These are phyloP conservation scores for Cenchrus fungigraminus DNA, from an alignment of 176 grass and related monocot species.

Conservation along the genomic window DNA sequence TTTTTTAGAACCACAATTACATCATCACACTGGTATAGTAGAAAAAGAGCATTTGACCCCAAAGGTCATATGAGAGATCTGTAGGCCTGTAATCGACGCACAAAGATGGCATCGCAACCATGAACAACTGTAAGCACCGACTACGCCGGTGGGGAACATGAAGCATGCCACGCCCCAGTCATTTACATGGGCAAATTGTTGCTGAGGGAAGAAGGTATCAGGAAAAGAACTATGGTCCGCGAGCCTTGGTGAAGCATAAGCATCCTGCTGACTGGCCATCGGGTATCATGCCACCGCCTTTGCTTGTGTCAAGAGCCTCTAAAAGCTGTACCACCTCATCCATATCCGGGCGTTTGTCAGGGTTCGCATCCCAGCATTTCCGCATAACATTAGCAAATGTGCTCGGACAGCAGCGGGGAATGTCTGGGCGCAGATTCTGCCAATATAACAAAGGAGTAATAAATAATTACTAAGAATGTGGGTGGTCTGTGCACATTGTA, in stretches of 20 bases:
- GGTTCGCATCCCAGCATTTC: slow-evolving; percentile 81
- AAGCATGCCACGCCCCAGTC: slow-evolving; percentile 15
- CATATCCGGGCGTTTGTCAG: slow-evolving; percentile 83
- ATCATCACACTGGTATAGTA: slow-evolving; percentile 41
- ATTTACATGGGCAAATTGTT: slow-evolving; percentile 27
- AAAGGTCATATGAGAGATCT: neutral
- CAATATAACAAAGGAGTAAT: neutral
- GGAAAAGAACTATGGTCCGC: slow-evolving; percentile 55
- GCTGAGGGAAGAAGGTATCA: neutral
- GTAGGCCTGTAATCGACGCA: neutral
- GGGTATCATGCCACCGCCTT: slow-evolving; percentile 84
- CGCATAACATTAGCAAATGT: slow-evolving; percentile 73
- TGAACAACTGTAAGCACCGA: slow-evolving; percentile 11
- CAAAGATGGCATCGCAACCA: neutral
- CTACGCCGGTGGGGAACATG: slow-evolving; percentile 10
- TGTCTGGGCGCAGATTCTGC: slow-evolving; percentile 81
- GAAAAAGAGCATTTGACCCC: slow-evolving; percentile 18
- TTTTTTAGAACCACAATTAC: slow-evolving; percentile 40
- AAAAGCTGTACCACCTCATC: slow-evolving; percentile 80
- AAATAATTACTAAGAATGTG: neutral
- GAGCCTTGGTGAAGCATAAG: slow-evolving; percentile 65
- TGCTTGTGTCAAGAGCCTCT: slow-evolving; percentile 73
- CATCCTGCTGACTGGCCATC: slow-evolving; percentile 61
- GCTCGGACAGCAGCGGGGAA: slow-evolving; percentile 79
- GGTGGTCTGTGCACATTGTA: neutral